Evolutionary conservation across 2,329 filamentous ascomycete species (phyloP).

Genomic region (Diplodia seriata): DNA sequence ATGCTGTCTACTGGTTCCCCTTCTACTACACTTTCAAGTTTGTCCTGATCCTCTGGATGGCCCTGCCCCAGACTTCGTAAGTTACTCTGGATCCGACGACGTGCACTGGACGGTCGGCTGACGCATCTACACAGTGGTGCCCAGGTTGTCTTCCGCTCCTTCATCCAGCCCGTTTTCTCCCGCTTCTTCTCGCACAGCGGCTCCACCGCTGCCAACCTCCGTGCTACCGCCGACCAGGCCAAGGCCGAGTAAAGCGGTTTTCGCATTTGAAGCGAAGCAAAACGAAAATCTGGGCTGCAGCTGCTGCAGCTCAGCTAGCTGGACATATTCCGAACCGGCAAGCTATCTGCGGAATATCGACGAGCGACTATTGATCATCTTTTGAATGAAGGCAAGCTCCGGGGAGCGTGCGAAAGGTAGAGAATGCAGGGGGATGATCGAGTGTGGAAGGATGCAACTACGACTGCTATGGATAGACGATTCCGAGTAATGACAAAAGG

Average conservation of each 20-base stretch:
- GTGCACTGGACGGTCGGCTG: slow-evolving; percentile 31
- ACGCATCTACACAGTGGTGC: slow-evolving; percentile 71
- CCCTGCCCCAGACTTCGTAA: slow-evolving; percentile 91
- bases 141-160: slow-evolving; percentile 94
- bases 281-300: not conserved
- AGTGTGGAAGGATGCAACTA: slow-evolving; percentile 29
- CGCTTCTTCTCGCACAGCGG: slow-evolving; percentile 80
- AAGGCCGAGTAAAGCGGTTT: slow-evolving; percentile 28
- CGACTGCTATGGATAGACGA: slow-evolving; percentile 32
- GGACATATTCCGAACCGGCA: slow-evolving; percentile 27
- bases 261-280: slow-evolving; percentile 3
- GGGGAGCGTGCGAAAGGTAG: slow-evolving; percentile 7
- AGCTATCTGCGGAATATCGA: slow-evolving; percentile 26
- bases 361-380: slow-evolving; percentile 12
- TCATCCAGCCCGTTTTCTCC: slow-evolving; percentile 88
- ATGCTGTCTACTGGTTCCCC: slow-evolving; percentile 91
- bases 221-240: slow-evolving; percentile 81
- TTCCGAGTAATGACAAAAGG: slow-evolving; percentile 32
- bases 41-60: slow-evolving; percentile 94
- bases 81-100: slow-evolving; percentile 45
- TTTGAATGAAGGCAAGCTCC: not conserved
- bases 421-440: slow-evolving; percentile 9
- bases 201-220: slow-evolving; percentile 84
- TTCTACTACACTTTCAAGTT: slow-evolving; percentile 99
- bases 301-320: slow-evolving; percentile 13